Base-by-base conservation (phyloP, 306 rosid species). In the Bauhinia variegata region DNA sequence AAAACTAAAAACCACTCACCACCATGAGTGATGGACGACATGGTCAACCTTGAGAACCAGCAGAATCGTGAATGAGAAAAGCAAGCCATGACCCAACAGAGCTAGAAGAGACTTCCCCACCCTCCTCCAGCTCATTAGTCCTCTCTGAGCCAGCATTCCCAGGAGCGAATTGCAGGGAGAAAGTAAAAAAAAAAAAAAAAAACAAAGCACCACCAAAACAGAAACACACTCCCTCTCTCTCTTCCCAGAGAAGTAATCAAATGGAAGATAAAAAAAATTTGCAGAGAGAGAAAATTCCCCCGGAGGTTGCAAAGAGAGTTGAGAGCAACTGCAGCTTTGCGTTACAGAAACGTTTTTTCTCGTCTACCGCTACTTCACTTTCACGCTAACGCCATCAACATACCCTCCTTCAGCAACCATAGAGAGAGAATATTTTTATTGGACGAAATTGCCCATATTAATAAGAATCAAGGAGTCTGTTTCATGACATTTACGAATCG, bases 71-170 rank as follows among this genome's bases (percentile, higher is more conserved):
- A 89, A 92, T 56, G 88, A 64, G 68, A 87, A 86, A 60, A 92
- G 93, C 9, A 88, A 72, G 14, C 77, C 75, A 71, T 89, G 96
- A 7, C 96, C 96, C 1, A 75, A 11, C 32, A 92, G 76, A 53
- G 88, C 85, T 64, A 74, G 87, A 7, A 92, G 63, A 33, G 96
- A 80, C 80, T 81, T 81, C 0, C 74, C 87, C 48, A 86, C 96
- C 68, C 91, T 84, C 57, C 91, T 82, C 98, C 96, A 89, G 63
- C 91, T 92, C 88, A 86, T 83, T 41, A 84, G 77, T 68, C 89
- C 85, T 67, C 89, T 68, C 75, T 68, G 77, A 56, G 78, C 82
- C 73, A 85, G 67, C 89, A 89, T 89, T 75, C 57, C 46, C 46
- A 4, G 54, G 57, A 42, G 14, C 49, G 32, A 62, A 67, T 17